A percentile compares a stretch with the other conserved stretches of the same genome.
These are phyloP conservation scores for Melastoma malabathricum DNA, from an alignment of 345 rosid genomes.

Conservation along the genomic window DNA sequence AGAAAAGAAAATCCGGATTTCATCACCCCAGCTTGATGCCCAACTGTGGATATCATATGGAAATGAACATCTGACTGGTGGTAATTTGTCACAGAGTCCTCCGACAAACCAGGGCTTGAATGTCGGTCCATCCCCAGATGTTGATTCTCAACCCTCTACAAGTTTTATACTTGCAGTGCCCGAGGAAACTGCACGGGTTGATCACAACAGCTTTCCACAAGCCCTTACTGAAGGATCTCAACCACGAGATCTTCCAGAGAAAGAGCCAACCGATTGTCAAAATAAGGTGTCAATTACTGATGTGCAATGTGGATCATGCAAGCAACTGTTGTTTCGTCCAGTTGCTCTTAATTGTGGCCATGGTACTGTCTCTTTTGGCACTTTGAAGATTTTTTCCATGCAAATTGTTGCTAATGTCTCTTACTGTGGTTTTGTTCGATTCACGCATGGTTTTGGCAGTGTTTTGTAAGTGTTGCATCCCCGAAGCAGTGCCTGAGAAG, in stretches of 20 bases:
- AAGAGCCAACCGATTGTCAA: constrained; percentile 5
- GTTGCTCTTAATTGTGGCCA: constrained; percentile 79
- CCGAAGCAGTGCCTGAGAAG: constrained; percentile 18
- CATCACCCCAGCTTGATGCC: constrained; percentile 49
- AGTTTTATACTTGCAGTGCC: constrained; percentile 8
- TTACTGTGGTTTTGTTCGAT: background rate
- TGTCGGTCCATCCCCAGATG: constrained; percentile 11
- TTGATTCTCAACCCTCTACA: constrained; percentile 8
- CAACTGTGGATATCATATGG: constrained; percentile 6
- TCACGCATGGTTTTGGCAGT: constrained; percentile 25
- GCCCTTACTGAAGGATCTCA: too few species aligned
- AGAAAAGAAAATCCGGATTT: constrained; percentile 17
- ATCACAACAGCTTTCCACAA: background rate
- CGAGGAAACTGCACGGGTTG: background rate
- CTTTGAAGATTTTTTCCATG: background rate
- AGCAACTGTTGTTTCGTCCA: constrained; percentile 45
- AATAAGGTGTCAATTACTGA: constrained; percentile 31
- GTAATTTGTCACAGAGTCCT: background rate
- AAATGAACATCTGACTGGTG: background rate
- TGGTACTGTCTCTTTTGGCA: constrained; percentile 29
- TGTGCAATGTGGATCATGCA: constrained; percentile 57
- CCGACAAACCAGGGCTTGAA: constrained; percentile 6
- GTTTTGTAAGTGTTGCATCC: constrained; percentile 56
- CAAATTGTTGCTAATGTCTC: background rate
- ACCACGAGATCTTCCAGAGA: too few species aligned